Conservation (phyloP, 108 stramenopile species). For the Mediolabrus comicus region DNA sequence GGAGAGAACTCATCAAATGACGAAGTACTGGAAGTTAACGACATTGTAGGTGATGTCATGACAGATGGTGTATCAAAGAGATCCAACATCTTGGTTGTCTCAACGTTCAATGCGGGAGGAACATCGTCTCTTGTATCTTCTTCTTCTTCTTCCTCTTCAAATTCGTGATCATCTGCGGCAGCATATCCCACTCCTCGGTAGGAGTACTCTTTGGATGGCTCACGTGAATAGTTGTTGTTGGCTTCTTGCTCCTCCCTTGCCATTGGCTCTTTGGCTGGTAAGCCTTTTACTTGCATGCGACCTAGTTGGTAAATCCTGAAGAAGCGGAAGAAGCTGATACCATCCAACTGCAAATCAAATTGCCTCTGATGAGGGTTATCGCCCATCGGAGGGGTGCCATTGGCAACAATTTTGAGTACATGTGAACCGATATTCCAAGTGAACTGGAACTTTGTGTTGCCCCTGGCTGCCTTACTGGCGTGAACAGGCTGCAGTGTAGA, state of each 20-base stretch:
- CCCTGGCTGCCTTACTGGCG: constrained; percentile 44
- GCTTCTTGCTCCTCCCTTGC: background rate
- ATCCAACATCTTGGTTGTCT: background rate
- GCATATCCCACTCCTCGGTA: constrained; percentile 1
- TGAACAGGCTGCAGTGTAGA: too few species aligned
- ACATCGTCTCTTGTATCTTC: background rate
- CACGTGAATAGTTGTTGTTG: background rate
- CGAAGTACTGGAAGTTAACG: background rate
- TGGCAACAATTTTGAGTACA: constrained; percentile 62
- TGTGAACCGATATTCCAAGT: constrained; percentile 62
- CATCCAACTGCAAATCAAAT: constrained; percentile 81
- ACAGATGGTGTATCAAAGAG: background rate
- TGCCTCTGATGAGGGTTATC: constrained; percentile 29
- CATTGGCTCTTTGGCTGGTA: background rate
- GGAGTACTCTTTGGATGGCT: background rate
- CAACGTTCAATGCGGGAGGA: background rate
- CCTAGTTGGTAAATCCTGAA: constrained; percentile 83
- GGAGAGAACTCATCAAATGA: constrained; percentile 30
- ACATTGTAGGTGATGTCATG: background rate
- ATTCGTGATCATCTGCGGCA: background rate
- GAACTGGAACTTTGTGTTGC: constrained; percentile 61
- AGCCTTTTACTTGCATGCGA: background rate
- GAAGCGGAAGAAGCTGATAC: constrained; percentile 73
- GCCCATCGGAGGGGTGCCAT: constrained; percentile 50
- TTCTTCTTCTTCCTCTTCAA: constrained; percentile 1